Evolutionary conservation across 2,329 filamentous ascomycete species (phyloP).

Genomic region (Meredithiella fracta): DNA sequence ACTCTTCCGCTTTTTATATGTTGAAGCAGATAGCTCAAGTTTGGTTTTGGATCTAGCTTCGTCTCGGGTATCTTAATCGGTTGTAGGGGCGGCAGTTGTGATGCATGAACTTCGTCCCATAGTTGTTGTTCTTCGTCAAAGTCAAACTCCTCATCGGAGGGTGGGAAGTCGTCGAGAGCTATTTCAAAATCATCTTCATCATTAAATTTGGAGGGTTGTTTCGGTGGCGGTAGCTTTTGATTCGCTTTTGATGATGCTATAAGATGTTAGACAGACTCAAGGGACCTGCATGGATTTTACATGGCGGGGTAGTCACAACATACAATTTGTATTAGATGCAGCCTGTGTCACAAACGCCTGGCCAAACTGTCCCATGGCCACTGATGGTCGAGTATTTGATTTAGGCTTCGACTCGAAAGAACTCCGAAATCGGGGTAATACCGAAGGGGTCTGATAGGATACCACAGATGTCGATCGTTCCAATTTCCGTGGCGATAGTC

Average conservation of each 20-base stretch:
- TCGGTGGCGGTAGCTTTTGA: not conserved
- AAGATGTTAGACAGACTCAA: not conserved
- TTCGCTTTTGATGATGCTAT: not conserved
- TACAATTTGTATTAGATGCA: slow-evolving; percentile 8
- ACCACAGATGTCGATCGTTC: not conserved
- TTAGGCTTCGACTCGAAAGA: not conserved
- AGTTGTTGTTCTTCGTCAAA: slow-evolving; percentile 24
- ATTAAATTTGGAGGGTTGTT: not conserved
- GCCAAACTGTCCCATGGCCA: slow-evolving; percentile 10
- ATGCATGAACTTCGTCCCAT: slow-evolving; percentile 29
- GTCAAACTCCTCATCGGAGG: slow-evolving; percentile 22
- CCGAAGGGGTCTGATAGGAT: not conserved
- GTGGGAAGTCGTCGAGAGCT: slow-evolving; percentile 23
- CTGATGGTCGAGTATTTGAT: not conserved
- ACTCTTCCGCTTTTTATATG: slow-evolving; percentile 35
- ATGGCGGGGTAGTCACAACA: not conserved
- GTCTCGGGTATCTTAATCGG: not conserved
- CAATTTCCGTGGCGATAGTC: slow-evolving; percentile 3
- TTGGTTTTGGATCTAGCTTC: slow-evolving; percentile 17
- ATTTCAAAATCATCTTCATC: slow-evolving; percentile 20
- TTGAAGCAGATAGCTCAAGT: slow-evolving; percentile 10
- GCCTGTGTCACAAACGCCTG: slow-evolving; percentile 12
- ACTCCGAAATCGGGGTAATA: not conserved
- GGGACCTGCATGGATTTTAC: not conserved
- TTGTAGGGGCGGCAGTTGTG: slow-evolving; percentile 17